phyloP scores from a whole-genome alignment of 2,329 filamentous ascomycete species.

The Pseudogymnoascus sp. region DNA sequence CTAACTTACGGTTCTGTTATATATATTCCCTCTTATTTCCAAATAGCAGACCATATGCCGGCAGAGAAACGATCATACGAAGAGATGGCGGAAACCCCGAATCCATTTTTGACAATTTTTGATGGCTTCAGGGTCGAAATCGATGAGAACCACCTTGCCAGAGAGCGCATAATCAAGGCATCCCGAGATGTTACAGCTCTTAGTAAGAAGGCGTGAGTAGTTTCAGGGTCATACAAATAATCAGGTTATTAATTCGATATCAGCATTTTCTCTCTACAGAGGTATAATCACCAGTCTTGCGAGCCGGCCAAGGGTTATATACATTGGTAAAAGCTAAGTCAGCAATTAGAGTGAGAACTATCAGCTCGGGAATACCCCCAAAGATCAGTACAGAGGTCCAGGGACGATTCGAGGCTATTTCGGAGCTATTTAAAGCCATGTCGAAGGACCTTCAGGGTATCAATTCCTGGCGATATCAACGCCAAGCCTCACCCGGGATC shows the following conservation, averaged over 20 bases:
- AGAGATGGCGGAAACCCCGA: conserved; percentile 3
- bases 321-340: neutral
- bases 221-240: conserved; percentile 5
- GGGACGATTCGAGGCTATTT: conserved; percentile 62
- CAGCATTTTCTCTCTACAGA: conserved; percentile 78
- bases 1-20: neutral
- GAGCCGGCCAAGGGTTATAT: neutral
- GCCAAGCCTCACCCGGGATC: conserved; percentile 68
- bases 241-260: conserved; percentile 17
- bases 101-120: conserved; percentile 65
- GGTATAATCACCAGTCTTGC: conserved; percentile 40
- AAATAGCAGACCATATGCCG: neutral
- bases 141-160: conserved; percentile 88
- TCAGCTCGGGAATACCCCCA: conserved; percentile 55
- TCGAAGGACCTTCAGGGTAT: conserved; percentile 66
- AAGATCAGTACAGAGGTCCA: conserved; percentile 64
- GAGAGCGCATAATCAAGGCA: conserved; percentile 82
- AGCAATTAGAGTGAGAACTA: conserved; percentile 50
- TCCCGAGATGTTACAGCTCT: conserved; percentile 87
- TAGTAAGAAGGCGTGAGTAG: conserved; percentile 90
- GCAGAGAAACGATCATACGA: neutral
- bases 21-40: neutral
- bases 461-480: conserved; percentile 75
- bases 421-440: conserved; percentile 58
- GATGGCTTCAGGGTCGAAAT: conserved; percentile 77